Percentiles rank a stretch among this genome's conserved stretches.
phyloP scores from a whole-genome alignment of 2,329 filamentous ascomycete species.

The Metarhizium robertsii region DNA sequence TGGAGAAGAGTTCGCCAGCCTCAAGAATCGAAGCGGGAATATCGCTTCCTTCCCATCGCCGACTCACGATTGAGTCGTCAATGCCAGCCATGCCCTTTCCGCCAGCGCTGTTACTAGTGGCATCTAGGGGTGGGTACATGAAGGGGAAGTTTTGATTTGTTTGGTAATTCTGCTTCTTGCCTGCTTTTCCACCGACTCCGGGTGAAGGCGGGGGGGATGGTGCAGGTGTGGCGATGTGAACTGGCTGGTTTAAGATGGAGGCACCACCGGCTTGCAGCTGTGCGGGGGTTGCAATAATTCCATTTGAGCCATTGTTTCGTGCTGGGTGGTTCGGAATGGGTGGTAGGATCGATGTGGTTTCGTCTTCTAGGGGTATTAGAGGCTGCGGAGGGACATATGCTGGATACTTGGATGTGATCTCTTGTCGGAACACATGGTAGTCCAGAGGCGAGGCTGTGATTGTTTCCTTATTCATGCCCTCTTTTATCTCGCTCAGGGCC shows the following conservation, averaged over 20 bases:
- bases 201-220: slow-evolving; percentile 93
- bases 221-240: slow-evolving; percentile 96
- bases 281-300: slow-evolving; percentile 48
- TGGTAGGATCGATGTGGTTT: slow-evolving; percentile 84
- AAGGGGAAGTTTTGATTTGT: slow-evolving; percentile 99
- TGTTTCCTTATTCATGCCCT: slow-evolving; percentile 59
- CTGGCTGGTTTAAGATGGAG: slow-evolving; percentile 89
- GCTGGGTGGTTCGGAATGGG: slow-evolving; percentile 68
- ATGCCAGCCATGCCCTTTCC: slow-evolving; percentile 78
- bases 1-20: slow-evolving; percentile 85
- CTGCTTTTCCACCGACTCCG: slow-evolving; percentile 75
- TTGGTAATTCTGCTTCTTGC: slow-evolving; percentile 98
- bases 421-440: slow-evolving; percentile 92
- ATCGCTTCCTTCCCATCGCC: slow-evolving; percentile 88
- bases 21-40: slow-evolving; percentile 92
- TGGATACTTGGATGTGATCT: slow-evolving; percentile 96
- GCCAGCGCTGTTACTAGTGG: slow-evolving; percentile 78
- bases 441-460: slow-evolving; percentile 92
- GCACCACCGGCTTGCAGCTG: slow-evolving; percentile 48
- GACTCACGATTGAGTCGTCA: slow-evolving; percentile 70
- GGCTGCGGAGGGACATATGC: slow-evolving; percentile 86
- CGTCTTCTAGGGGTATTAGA: slow-evolving; percentile 74
- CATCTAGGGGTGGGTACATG: slow-evolving; percentile 88
- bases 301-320: slow-evolving; percentile 48
- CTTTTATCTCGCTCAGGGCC: slow-evolving; percentile 52